Evolutionary conservation across 2,329 filamentous ascomycete genomes (phyloP), one percentile per base, ranked within the genome.

Genomic region (Phoma sp.): DNA sequence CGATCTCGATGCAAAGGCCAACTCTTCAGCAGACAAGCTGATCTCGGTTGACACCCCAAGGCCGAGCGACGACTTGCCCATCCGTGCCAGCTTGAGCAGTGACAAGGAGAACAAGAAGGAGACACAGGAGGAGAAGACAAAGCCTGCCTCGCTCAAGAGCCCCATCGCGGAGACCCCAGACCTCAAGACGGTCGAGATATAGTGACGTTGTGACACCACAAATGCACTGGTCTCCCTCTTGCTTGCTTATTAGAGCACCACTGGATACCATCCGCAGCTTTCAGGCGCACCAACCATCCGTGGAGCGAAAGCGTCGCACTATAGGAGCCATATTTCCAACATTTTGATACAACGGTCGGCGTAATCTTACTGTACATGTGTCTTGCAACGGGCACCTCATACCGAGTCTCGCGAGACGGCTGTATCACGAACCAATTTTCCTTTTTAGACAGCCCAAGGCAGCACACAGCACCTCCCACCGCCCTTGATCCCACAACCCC

Each of bases 111-210:
- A 74, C 45, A 66, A 64, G 42, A 69, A 71, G 56, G 63, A 64
- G 53, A 5, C 32, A 42, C 46, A 67, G 59, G 65, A 71, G 43
- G 53, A 65, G 42, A 56, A 57, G 54, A 30, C 55, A 10, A 62
- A 62, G 39, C 55, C 62, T 37, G 51, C 53, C 7, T 64, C 67
- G n/a, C 37, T 69, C 15, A 74, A 74, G 60, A 72, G 63, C 47
- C 60, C 66, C 3, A 59, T 63, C 20, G 43, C 61, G 9, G 70
- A 74, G 21, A 47, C 66, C 47, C 66, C 61, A 36, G 78, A 80
- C 58, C 76, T 81, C 71, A 80, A 80, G 71, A 80, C 77, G 12
- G 78, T 81, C 40, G 77, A 80, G 65, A 80, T 81, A 71, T 76
- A 74, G 59, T 40, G 51, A 54, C 39, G 14, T 17, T 29, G 26